Evolutionary conservation across 2,329 filamentous ascomycete genomes (phyloP), one percentile per base, ranked within the genome.

Genomic region (Pseudogymnoascus sp.): DNA sequence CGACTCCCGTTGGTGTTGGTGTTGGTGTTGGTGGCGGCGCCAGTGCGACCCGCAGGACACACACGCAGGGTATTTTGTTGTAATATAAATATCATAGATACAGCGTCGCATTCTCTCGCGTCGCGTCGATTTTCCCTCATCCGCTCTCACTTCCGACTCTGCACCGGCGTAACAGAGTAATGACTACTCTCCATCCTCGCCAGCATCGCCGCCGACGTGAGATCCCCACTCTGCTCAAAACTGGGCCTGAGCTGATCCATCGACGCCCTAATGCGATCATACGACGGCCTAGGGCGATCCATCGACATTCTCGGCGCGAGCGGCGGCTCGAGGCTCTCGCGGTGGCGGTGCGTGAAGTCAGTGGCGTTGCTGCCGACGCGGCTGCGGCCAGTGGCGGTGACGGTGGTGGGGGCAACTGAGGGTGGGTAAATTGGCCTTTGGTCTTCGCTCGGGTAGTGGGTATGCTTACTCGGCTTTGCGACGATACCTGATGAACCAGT

Each of bases 341-440:
- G 82, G 69, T 85, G 84, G 60, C 82, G 79, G 10, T 56, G 10
- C 21, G 91, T 95, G 74, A 92, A 95, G 70, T 95, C 92, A 59
- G 94, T 97, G 66, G 91, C 92, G 75, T 96, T 92, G 76, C 92
- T 97, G 65, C 91, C 92, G 70, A 93, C 95, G 73, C 96, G 91
- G 70, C 90, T 94, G 69, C 85, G 82, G 67, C 92, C 80, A 66
- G 86, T 93, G 73, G 94, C 88, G 33, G 89, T 93, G 50, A 85
- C 85, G 56, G 85, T 83, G 14, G 91, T 93, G 14, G 84, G 81
- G 60, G 91, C 89, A 70, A 93, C 86, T 62, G 92, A 96, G n/a
- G 93, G 92, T 61, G 93, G 91, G 76, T 97, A 97, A 70, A 97
- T 96, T 35, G 92, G 92, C 68, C 92, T 85, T 74, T 90, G 83